phyloP scores from a whole-genome alignment of 2,329 filamentous ascomycete genomes.

The Nannizzia gypsea region DNA sequence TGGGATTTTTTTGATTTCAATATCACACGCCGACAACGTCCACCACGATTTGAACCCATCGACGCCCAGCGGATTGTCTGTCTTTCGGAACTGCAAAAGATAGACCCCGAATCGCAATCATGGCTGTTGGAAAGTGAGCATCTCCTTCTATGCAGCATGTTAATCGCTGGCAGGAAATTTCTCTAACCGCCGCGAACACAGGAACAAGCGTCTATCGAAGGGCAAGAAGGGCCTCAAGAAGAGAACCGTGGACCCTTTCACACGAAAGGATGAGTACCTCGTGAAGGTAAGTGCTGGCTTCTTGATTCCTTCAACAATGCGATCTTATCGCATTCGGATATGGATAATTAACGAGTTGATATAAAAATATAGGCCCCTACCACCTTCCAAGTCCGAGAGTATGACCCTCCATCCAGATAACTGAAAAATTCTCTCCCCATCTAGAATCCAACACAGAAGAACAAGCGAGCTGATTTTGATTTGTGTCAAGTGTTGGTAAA shows the following conservation, averaged over 20 bases:
- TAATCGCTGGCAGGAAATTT: constrained; percentile 4
- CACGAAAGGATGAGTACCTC: constrained; percentile 98
- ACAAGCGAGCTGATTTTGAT: constrained; percentile 9
- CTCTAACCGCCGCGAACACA: constrained; percentile 24
- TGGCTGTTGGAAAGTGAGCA: constrained; percentile 71
- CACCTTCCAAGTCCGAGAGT: constrained; percentile 94
- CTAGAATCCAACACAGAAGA: constrained; percentile 7
- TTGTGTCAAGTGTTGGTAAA: constrained; percentile 75
- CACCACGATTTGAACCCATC: constrained; percentile 27
- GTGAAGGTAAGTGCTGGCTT: constrained; percentile 58
- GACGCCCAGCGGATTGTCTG: constrained; percentile 30
- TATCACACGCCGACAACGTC: constrained; percentile 25
- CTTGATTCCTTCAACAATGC: neutral
- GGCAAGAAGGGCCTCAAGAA: constrained; percentile 99
- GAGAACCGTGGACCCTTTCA: constrained; percentile 94
- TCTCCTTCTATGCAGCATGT: constrained; percentile 10
- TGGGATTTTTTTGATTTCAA: constrained; percentile 31
- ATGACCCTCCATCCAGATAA: constrained; percentile 36
- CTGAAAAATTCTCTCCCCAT: neutral
- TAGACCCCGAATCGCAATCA: constrained; percentile 49
- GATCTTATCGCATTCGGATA: neutral
- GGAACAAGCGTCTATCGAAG: constrained; percentile 99
- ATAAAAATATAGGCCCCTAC: constrained; percentile 58
- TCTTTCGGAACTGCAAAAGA: constrained; percentile 30
- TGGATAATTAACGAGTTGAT: neutral